Percentiles rank a stretch among this genome's conserved stretches.
phyloP scores from a whole-genome alignment of 768 basidiomycete species.

The Sporobolomyces roseus region DNA sequence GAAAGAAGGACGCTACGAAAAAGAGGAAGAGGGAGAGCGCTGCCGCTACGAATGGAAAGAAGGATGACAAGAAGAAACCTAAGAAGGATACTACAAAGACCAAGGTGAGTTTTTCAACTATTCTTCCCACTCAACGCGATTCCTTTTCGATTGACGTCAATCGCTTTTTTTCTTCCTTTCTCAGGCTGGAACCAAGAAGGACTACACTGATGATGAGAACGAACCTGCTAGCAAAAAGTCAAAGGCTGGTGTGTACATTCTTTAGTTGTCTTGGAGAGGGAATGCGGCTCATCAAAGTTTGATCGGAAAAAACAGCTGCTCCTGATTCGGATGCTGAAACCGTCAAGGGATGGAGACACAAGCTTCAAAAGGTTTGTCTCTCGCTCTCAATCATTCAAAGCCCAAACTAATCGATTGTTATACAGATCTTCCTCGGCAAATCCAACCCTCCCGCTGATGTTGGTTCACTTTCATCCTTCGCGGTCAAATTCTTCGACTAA shows the following conservation, averaged over 20 bases:
- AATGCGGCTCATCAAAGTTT: neutral
- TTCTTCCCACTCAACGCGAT: constrained; percentile 43
- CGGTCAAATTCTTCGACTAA: too few relatives aligned
- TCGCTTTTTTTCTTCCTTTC: constrained; percentile 44
- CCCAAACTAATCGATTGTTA: neutral
- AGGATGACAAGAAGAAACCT: constrained; percentile 53
- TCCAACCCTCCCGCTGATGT: constrained; percentile 23
- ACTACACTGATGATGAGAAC: constrained; percentile 47
- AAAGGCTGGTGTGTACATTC: constrained; percentile 17
- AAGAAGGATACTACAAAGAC: constrained; percentile 40
- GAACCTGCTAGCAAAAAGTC: constrained; percentile 57
- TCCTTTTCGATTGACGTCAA: constrained; percentile 52
- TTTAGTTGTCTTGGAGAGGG: neutral
- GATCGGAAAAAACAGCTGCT: constrained; percentile 4
- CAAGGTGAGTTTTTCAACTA: constrained; percentile 29
- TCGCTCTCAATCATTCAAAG: constrained; percentile 50
- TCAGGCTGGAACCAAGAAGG: constrained; percentile 51
- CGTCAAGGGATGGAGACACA: constrained; percentile 88
- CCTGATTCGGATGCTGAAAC: constrained; percentile 34
- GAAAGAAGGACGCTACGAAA: constrained; percentile 31
- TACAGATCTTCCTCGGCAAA: constrained; percentile 43
- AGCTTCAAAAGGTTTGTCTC: constrained; percentile 65
- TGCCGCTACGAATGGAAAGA: neutral
- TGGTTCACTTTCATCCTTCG: neutral
- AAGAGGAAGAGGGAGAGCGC: constrained; percentile 49